Conservation (phyloP, 176 grass and related monocot species). For the Ampelocalamus luodianensis region DNA sequence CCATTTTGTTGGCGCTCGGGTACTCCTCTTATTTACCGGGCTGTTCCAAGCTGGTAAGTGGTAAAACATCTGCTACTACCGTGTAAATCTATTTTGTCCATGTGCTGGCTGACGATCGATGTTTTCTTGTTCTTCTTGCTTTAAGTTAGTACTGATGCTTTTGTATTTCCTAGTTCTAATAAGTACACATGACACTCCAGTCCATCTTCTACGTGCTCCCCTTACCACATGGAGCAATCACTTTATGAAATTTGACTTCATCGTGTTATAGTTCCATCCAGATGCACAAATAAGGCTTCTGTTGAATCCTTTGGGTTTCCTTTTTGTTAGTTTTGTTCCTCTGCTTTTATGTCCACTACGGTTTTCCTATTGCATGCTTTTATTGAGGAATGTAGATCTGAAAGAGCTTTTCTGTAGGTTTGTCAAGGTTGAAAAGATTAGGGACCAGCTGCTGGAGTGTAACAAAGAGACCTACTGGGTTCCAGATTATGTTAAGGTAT, state of each 20-base stretch:
- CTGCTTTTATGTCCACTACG: constrained; percentile 8
- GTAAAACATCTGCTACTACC: constrained; percentile 46
- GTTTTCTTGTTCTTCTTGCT: constrained; percentile 24
- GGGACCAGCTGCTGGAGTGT: constrained; percentile 89
- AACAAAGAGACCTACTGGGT: constrained; percentile 97
- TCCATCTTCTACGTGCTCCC: constrained; percentile 37
- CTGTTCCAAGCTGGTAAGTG: constrained; percentile 99
- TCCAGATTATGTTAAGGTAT: constrained; percentile 98
- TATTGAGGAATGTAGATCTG: constrained; percentile 40
- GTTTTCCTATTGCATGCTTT: constrained; percentile 22
- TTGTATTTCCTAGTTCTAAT: constrained; percentile 29
- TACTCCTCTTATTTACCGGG: constrained; percentile 94
- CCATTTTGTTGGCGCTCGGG: constrained; percentile 99
- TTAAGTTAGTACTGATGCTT: constrained; percentile 24
- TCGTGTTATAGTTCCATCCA: neutral
- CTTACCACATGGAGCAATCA: constrained; percentile 14
- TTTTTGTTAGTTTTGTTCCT: constrained; percentile 20
- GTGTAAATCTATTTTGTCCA: constrained; percentile 14
- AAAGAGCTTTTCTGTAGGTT: constrained; percentile 70
- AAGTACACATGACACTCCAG: neutral
- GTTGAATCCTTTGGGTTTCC: constrained; percentile 28
- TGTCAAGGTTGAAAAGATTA: constrained; percentile 97
- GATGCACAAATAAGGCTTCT: constrained; percentile 2
- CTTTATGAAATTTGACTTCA: constrained; percentile 17
- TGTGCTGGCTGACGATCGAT: constrained; percentile 22